Evolutionary conservation across 805 yeast species (phyloP).

Genomic region (Candida easanensis): DNA sequence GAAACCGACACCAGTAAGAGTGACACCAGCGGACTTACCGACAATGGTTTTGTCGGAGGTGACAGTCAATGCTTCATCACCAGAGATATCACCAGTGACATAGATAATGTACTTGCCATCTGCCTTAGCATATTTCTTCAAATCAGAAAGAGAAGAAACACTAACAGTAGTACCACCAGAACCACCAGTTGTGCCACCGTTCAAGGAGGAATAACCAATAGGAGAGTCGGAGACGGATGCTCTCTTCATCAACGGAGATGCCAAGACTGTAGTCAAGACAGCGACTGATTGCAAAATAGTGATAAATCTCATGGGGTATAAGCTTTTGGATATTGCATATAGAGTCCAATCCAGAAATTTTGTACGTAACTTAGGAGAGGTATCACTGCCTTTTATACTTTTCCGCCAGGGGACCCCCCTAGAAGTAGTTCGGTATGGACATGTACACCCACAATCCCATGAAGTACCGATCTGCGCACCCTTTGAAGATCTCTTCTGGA

Average conservation of each 20-base stretch:
- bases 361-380: too few relatives aligned
- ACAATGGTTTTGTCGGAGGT: slow-evolving; percentile 8
- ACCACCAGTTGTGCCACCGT: slow-evolving; percentile 10
- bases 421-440: too few relatives aligned
- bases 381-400: too few relatives aligned
- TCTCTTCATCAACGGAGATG: neutral
- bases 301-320: too few relatives aligned
- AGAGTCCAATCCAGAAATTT: too few relatives aligned
- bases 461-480: too few relatives aligned
- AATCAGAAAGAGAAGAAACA: slow-evolving; percentile 2
- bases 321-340: too few relatives aligned
- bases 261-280: too few relatives aligned
- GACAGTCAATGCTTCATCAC: slow-evolving; percentile 2
- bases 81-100: slow-evolving; percentile 4
- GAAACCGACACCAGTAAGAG: slow-evolving; percentile 5
- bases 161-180: slow-evolving; percentile 3
- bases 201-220: slow-evolving; percentile 4
- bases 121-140: slow-evolving; percentile 3
- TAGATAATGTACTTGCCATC: slow-evolving; percentile 5
- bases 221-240: neutral
- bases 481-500: too few relatives aligned
- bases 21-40: slow-evolving; percentile 6
- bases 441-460: too few relatives aligned
- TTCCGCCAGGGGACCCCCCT: too few relatives aligned
- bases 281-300: too few relatives aligned